These are phyloP conservation scores for Domatiomyces globalis DNA, from an alignment of 2,329 filamentous ascomycete genomes.

Conservation along the genomic window DNA sequence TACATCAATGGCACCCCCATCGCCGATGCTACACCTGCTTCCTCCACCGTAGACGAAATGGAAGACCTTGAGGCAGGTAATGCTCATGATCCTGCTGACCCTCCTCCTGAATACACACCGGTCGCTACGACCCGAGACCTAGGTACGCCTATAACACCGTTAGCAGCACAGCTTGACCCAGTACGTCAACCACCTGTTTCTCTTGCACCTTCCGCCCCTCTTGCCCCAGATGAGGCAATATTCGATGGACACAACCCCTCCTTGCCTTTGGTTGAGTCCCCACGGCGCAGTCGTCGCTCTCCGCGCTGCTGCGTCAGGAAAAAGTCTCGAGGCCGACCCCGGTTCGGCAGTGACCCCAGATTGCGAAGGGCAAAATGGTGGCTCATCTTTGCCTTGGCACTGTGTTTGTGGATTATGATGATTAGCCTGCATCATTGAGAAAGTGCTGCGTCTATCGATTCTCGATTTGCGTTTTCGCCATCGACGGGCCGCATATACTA, in stretches of 20 bases:
- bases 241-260: background rate
- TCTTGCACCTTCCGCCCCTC: background rate
- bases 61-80: constrained; percentile 5
- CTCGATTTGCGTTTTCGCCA: too few relatives aligned
- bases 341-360: constrained; percentile 5
- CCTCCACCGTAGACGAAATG: constrained; percentile 6
- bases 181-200: constrained; percentile 5
- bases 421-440: too few relatives aligned
- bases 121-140: constrained; percentile 6
- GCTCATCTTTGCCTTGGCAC: constrained; percentile 6
- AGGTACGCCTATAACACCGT: constrained; percentile 5
- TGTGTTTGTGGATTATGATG: constrained; percentile 13
- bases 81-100: constrained; percentile 10
- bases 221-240: background rate
- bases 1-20: constrained; percentile 10
- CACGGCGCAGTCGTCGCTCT: background rate
- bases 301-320: background rate
- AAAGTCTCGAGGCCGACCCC: background rate
- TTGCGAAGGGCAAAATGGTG: constrained; percentile 8
- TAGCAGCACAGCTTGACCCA: constrained; percentile 6
- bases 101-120: constrained; percentile 14
- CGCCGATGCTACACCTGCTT: constrained; percentile 8
- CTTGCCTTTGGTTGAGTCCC: background rate
- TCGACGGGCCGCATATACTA: background rate
- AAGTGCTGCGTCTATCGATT: too few relatives aligned